Conservation (phyloP, 345 rosid species). For the Mercurialis annua region DNA sequence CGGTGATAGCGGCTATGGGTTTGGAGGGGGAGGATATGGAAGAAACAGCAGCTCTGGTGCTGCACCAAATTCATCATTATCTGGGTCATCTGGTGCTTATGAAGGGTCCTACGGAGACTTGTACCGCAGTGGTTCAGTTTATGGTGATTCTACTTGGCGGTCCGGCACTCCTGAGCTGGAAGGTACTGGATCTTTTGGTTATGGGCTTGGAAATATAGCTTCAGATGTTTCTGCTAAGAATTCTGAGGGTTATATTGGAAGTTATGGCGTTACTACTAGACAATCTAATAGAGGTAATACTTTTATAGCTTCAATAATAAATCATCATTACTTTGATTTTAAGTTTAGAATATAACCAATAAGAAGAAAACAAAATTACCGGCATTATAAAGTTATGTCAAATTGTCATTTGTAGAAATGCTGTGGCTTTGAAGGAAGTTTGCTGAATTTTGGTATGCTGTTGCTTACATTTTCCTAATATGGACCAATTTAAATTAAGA, state of each 20-base stretch:
- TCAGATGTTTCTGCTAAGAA: conserved; percentile 56
- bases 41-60: conserved; percentile 48
- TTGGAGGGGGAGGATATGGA: conserved; percentile 50
- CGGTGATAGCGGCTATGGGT: conserved; percentile 39
- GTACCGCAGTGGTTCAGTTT: conserved; percentile 57
- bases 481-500: background rate
- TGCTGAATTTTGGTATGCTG: background rate
- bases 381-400: background rate
- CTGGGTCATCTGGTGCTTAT: conserved; percentile 49
- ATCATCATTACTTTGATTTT: background rate
- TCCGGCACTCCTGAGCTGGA: conserved; percentile 60
- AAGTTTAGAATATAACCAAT: background rate
- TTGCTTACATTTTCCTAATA: background rate
- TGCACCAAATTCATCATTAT: conserved; percentile 53
- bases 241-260: conserved; percentile 71
- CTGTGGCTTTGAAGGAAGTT: background rate
- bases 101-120: conserved; percentile 66
- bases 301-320: conserved; percentile 11
- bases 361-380: background rate
- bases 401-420: background rate
- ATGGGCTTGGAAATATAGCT: conserved; percentile 57
- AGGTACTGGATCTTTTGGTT: conserved; percentile 59
- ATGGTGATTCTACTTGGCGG: conserved; percentile 76
- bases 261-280: conserved; percentile 66
- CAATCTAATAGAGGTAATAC: conserved; percentile 78